Base-by-base conservation (phyloP, 2,329 filamentous ascomycete genomes). In the Allantophomopsis lycopodina region DNA sequence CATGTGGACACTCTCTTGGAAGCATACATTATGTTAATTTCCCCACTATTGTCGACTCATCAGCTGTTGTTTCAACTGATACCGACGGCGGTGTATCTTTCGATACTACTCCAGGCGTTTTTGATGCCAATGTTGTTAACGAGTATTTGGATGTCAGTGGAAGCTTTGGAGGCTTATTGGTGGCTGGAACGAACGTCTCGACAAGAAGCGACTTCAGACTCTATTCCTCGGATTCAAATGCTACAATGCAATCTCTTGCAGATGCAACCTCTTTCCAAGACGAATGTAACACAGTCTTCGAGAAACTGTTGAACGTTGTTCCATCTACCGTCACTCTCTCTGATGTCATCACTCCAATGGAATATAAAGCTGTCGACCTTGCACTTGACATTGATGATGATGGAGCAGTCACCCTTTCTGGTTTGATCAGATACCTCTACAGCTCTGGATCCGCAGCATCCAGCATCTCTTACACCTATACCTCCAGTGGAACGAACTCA, bases 1-100 rank as follows among this genome's bases (percentile, higher is more conserved):
- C 73, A 10, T 79, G 75, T 49, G 75, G 75, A 2, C 75, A 79
- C 51, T 71, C 70, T 0, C 53, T 79, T 17, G 75, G 75, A 16
- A 69, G 73, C 13, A 73, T 77, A 7, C 74, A 79, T 54, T 58
- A 60, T 18, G 50, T 51, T 8, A 62, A 74, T 45, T 74, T 74
- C 43, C 67, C 70, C 5, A 10, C 23, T 28, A 28, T 28, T 10
- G 23, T 28, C 3, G 23, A 28, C 3, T 28, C 11, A 3, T 12
- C 11, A 28, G 23, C 8, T 5, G 8, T 28, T 5, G 10, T 3
- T 28, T 28, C 23, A 28, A 12, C 3, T 12, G 11, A 28, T 10
- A 12, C 23, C 8, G 23, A 28, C 10, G 23, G 23, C 3, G 23
- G 23, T 47, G 4, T 48, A 44, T 35, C 35, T 23, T 33, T 47